Evolutionary conservation across 805 yeast genomes (phyloP).

Genomic region (Pichia ethanolica): DNA sequence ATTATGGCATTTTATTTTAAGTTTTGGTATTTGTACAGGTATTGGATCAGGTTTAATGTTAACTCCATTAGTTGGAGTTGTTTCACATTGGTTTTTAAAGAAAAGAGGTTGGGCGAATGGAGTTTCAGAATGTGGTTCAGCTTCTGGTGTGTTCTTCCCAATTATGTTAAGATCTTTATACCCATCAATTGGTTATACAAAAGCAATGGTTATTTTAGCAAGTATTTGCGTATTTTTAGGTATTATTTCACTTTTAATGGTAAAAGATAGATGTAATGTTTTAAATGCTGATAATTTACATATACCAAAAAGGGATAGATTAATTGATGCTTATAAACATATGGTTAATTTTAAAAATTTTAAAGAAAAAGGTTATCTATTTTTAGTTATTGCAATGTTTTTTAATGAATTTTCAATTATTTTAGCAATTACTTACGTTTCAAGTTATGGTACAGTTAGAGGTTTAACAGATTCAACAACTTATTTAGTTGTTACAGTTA

Average conservation of each 20-base stretch:
- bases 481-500: constrained; percentile 40
- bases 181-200: constrained; percentile 41
- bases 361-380: constrained; percentile 30
- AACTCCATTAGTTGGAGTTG: constrained; percentile 55
- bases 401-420: constrained; percentile 43
- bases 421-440: constrained; percentile 41
- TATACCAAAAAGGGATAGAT: constrained; percentile 12
- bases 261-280: constrained; percentile 35
- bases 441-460: constrained; percentile 45
- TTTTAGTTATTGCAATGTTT: constrained; percentile 36
- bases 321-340: constrained; percentile 14
- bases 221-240: constrained; percentile 38
- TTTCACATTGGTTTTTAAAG: constrained; percentile 57
- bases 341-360: constrained; percentile 35
- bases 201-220: constrained; percentile 49
- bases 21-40: constrained; percentile 53
- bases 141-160: constrained; percentile 49
- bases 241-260: constrained; percentile 28
- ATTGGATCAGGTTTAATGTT: constrained; percentile 53
- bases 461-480: constrained; percentile 38
- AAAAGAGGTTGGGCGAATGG: constrained; percentile 54
- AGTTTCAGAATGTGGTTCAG: constrained; percentile 42
- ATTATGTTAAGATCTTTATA: constrained; percentile 44
- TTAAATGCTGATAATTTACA: constrained; percentile 16
- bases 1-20: constrained; percentile 55